These are phyloP conservation scores for Peziza echinospora DNA, from an alignment of 495 filamentous ascomycete species.

Conservation along the genomic window DNA sequence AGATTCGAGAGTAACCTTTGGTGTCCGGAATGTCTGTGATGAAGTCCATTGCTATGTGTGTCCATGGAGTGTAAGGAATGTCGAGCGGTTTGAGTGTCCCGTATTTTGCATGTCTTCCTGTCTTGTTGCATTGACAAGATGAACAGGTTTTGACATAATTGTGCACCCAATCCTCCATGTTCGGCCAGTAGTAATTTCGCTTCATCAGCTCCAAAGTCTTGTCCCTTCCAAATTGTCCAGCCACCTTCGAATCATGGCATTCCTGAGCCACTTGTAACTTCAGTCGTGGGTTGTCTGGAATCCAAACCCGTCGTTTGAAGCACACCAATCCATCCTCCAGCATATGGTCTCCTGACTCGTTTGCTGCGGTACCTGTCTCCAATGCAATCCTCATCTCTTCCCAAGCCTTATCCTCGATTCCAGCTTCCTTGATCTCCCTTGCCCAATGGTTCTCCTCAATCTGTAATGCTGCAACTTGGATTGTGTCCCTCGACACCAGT, in stretches of 20 bases:
- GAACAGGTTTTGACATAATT: too few species aligned
- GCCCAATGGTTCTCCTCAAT: too few species aligned
- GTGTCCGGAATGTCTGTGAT: background rate
- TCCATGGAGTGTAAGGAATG: background rate
- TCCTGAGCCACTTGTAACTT: background rate
- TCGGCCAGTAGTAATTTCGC: slow-evolving; percentile 1
- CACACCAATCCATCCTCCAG: background rate
- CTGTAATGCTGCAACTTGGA: too few species aligned
- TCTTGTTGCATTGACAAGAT: background rate
- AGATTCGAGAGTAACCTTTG: too few species aligned
- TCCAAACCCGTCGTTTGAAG: background rate
- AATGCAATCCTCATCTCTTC: background rate
- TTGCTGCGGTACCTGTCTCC: background rate
- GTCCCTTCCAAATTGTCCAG: slow-evolving; percentile 1
- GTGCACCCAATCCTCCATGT: too few species aligned
- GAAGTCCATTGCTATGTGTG: background rate
- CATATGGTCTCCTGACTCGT: background rate
- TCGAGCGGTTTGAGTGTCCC: background rate
- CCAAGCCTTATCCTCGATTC: background rate
- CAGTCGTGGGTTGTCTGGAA: background rate
- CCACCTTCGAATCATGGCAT: slow-evolving; percentile 1
- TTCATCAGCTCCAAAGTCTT: slow-evolving; percentile 3
- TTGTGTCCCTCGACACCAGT: background rate
- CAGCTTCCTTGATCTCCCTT: too few species aligned
- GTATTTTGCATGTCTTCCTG: background rate